Evolutionary conservation across 176 grass and related monocot genomes (phyloP), one percentile per base, ranked within the genome.

Genomic region (Aechmea fasciata): DNA sequence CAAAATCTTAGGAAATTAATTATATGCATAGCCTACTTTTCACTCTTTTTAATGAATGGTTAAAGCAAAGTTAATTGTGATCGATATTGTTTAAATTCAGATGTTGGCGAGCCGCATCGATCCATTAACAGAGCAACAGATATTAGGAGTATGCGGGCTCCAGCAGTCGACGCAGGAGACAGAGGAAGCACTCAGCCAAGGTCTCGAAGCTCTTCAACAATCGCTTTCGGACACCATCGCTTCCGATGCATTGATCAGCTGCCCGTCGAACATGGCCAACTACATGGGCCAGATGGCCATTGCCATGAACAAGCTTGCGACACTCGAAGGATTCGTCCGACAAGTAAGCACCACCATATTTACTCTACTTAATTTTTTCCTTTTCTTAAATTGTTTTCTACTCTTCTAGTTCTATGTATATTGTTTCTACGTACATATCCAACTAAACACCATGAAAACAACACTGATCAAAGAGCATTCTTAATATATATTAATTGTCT

Each of bases 211-310:
- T 18, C 91, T 96, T 49, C 80, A 96, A 84, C 91, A 90, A 61
- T 87, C 84, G 29, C 84, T 96, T 67, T 87, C 87, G 13, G 87
- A 96, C 61, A 75, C 91, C 69, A 75, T 96, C 66, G 67, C 88
- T 66, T 83, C 91, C 52, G 84, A 96, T 68, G 87, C 87, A 9
- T 70, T 96, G 69, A 41, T 41, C 33, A 83, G 81, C 73, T 90
- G 79, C 80, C 70, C 87, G 23, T 79, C 87, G 68, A 90, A 96
- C 76, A 85, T 96, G 81, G 84, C 87, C 28, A 90, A 83, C 81
- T 96, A 96, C 81, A 96, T 96, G 91, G 84, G 87, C 10, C 87
- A 90, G 76, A 96, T 96, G 91, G 84, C 81, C 6, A 61, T 77
- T 68, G 87, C 87, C 87, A 83, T 96, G 66, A 90, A 80, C 84